These are phyloP conservation scores for Diaporthe sp. DNA, from an alignment of 2,329 filamentous ascomycete species.

Conservation along the genomic window DNA sequence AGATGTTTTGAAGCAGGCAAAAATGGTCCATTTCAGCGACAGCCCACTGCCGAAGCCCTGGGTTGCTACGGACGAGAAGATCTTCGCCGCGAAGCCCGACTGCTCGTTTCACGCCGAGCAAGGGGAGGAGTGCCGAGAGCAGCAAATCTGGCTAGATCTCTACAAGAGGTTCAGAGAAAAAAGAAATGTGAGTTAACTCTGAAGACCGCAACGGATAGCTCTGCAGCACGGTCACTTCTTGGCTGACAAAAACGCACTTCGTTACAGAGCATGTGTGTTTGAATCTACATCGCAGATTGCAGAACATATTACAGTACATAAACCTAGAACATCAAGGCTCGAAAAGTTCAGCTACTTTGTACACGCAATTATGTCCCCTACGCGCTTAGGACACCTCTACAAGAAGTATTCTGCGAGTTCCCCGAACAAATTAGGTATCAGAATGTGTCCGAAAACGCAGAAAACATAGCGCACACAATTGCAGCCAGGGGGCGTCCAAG, in stretches of 20 bases:
- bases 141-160: conserved; percentile 29
- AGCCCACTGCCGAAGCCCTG: conserved; percentile 77
- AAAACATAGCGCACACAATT: neutral
- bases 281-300: neutral
- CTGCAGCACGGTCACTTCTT: neutral
- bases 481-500: neutral
- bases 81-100: conserved; percentile 50
- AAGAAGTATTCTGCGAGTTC: neutral
- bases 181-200: conserved; percentile 10
- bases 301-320: neutral
- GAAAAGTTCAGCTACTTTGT: neutral
- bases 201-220: neutral
- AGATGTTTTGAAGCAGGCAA: conserved; percentile 69
- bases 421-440: neutral
- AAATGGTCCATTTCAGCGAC: conserved; percentile 79
- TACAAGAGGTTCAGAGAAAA: conserved; percentile 17
- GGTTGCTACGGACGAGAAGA: conserved; percentile 48
- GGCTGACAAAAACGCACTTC: neutral
- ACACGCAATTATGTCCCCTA: neutral
- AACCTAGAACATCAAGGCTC: neutral
- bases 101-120: conserved; percentile 43
- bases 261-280: conserved; percentile 14
- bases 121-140: conserved; percentile 17
- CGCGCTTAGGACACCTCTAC: neutral
- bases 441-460: neutral